Percentiles rank a stretch among this genome's conserved stretches.
phyloP scores from a whole-genome alignment of 305 asterid species.

The Solanum chacoense region DNA sequence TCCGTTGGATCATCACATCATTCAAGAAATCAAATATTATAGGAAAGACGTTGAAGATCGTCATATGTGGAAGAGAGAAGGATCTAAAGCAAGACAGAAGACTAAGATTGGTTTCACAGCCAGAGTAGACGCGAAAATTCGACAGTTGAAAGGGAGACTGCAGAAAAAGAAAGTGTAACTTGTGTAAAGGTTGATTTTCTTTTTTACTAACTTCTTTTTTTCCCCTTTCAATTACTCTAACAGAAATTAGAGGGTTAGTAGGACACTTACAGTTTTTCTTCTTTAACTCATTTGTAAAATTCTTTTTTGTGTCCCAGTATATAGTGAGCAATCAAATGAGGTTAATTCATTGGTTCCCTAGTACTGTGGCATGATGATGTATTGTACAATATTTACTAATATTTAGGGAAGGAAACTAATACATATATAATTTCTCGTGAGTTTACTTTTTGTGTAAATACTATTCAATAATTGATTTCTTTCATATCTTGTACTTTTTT shows the following conservation, averaged over 20 bases:
- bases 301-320: constrained; percentile 22
- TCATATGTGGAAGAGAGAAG: constrained; percentile 70
- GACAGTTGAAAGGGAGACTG: constrained; percentile 41
- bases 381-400: background rate
- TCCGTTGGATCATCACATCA: constrained; percentile 73
- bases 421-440: background rate
- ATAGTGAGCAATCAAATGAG: constrained; percentile 12
- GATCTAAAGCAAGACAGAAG: constrained; percentile 46
- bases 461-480: too few species aligned
- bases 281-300: constrained; percentile 4
- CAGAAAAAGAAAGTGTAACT: constrained; percentile 28
- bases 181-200: constrained; percentile 4
- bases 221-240: background rate
- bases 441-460: background rate
- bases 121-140: constrained; percentile 71
- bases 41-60: constrained; percentile 49
- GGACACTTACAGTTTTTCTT: constrained; percentile 4
- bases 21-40: constrained; percentile 68
- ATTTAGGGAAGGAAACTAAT: background rate
- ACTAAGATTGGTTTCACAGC: constrained; percentile 71
- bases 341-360: background rate
- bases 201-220: background rate
- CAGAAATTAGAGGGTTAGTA: constrained; percentile 5
- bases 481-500: background rate
- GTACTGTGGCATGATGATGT: background rate